phyloP scores from a whole-genome alignment of 768 basidiomycete genomes.

The Mycena belliarum region DNA sequence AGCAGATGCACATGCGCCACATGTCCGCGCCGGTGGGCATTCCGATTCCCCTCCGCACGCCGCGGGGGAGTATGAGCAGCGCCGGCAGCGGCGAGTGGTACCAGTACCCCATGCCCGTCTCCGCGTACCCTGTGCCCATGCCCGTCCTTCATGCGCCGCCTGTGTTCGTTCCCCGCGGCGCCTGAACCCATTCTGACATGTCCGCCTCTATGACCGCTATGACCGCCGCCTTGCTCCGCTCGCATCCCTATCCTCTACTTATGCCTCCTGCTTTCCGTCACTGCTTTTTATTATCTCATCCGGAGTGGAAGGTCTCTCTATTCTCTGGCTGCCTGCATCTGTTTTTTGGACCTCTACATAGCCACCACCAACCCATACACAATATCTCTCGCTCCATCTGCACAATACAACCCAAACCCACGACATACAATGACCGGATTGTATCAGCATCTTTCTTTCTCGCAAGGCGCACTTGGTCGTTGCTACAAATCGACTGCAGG shows the following conservation, averaged over 20 bases:
- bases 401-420: background rate
- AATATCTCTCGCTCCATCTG: background rate
- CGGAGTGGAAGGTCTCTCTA: constrained; percentile 1
- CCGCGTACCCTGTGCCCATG: constrained; percentile 6
- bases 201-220: constrained; percentile 9
- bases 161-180: constrained; percentile 14
- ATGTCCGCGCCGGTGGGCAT: constrained; percentile 9
- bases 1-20: constrained; percentile 21
- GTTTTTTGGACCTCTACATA: constrained; percentile 12
- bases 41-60: background rate
- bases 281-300: constrained; percentile 8
- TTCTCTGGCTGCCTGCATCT: background rate
- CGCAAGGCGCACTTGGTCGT: background rate
- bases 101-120: background rate
- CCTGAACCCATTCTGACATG: background rate
- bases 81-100: constrained; percentile 17
- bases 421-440: constrained; percentile 6
- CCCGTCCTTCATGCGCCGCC: constrained; percentile 3
- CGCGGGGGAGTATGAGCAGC: constrained; percentile 8
- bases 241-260: background rate
- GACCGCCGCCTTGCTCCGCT: constrained; percentile 1
- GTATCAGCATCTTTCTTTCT: constrained; percentile 12
- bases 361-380: background rate
- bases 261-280: constrained; percentile 6
- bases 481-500: constrained; percentile 2